Evolutionary conservation across 2,329 filamentous ascomycete species (phyloP), one percentile per base, ranked within the genome.

Genomic region (Ramularia endophylla): DNA sequence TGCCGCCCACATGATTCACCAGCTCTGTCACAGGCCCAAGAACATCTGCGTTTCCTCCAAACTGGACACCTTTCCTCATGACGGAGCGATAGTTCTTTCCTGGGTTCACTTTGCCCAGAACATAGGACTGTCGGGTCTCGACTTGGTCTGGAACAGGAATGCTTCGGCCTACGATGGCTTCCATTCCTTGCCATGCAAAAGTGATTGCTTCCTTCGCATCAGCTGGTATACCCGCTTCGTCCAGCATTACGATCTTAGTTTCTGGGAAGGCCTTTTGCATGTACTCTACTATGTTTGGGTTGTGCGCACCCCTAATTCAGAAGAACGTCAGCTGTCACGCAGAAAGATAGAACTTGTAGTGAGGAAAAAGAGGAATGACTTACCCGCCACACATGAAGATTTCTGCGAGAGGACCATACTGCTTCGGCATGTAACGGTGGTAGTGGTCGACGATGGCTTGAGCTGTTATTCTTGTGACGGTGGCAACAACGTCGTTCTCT

Each of bases 381-480:
- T 75, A 75, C 4, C 73, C 74, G 8, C 77, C 77, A 55, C 75
- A 79, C 69, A 81, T 74, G 63, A 75, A 80, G 27, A 81, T 67
- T 60, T 81, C 76, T 4, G 65, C 68, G 40, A 78, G 34, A 20
- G 34, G 17, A 11, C 42, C 66, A 11, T 68, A 56, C 49, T 63
- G 63, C 20, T 60, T 60, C 4, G 72, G 69, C 34, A 70, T 68
- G 44, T 76, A 77, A 22, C 71, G 68, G 7, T 59, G 58, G 47
- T 70, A 71, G 36, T 70, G 65, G n/a, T 65, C 59, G 12, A 79
- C 70, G 22, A 80, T 78, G 15, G 75, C 71, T 54, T 79, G 71
- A 0, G 77, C 71, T 0, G 75, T 80, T 51, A 80, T 72, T 16
- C 76, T 67, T 7, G 78, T 81, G 29, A 79, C 66, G 0, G 75